phyloP scores from a whole-genome alignment of 2,329 filamentous ascomycete species.

The Balansia obtecta region DNA sequence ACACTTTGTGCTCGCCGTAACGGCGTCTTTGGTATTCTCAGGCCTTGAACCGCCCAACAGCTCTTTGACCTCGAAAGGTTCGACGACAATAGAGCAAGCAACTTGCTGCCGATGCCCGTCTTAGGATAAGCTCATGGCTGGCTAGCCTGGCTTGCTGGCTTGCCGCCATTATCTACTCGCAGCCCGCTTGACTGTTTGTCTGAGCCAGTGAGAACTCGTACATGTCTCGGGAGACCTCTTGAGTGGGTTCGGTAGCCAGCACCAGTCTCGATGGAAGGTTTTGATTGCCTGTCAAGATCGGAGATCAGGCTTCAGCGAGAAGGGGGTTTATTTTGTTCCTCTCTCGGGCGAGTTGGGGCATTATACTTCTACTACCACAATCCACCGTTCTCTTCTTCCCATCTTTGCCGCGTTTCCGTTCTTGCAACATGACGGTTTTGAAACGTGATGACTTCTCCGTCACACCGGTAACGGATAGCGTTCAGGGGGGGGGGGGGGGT shows the following conservation, averaged over 20 bases:
- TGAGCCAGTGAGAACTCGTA: conserved; percentile 10
- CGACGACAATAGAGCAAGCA: conserved; percentile 7
- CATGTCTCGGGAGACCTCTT: conserved; percentile 16
- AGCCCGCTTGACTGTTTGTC: conserved; percentile 3
- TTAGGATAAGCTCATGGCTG: conserved; percentile 10
- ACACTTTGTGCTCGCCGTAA: neutral
- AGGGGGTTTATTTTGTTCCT: neutral
- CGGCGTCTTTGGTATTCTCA: conserved; percentile 6
- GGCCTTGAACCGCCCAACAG: neutral
- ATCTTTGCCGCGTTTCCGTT: neutral
- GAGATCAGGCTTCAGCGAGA: conserved; percentile 2
- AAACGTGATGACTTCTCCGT: neutral
- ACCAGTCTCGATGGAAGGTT: conserved; percentile 7
- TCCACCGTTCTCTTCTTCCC: neutral
- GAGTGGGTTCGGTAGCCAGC: conserved; percentile 7
- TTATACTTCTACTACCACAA: conserved; percentile 3
- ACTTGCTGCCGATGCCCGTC: conserved; percentile 7
- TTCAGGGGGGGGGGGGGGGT: neutral
- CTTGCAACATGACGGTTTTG: conserved; percentile 2
- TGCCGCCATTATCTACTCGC: conserved; percentile 7
- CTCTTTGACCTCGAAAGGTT: neutral
- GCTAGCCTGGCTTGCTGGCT: conserved; percentile 1
- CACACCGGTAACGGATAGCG: conserved; percentile 4
- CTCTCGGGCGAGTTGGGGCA: neutral
- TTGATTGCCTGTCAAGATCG: conserved; percentile 7